Percentiles rank a stretch among this genome's conserved stretches.
phyloP scores from a whole-genome alignment of 2,329 filamentous ascomycete genomes.

The Apiospora rasikravindrae region DNA sequence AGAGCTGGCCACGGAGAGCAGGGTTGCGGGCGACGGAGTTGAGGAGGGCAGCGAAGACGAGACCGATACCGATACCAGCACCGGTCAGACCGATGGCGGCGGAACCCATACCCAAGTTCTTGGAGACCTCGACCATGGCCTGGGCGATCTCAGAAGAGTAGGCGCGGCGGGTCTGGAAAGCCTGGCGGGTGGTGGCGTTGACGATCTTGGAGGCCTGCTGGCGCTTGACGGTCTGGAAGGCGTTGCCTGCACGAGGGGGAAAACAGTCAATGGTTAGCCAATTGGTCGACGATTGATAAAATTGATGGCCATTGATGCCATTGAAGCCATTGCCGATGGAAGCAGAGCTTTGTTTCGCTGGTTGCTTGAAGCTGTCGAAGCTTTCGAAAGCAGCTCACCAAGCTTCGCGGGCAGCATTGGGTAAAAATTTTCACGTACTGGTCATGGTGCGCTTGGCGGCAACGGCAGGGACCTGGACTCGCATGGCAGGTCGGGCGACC shows the following conservation, averaged over 20 bases:
- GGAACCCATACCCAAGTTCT: conserved; percentile 88
- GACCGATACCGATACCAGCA: conserved; percentile 94
- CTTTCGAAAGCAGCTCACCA: neutral
- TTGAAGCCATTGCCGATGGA: conserved; percentile 1
- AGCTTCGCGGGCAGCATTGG: conserved; percentile 13
- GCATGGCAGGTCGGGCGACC: conserved; percentile 78
- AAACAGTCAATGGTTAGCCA: conserved; percentile 28
- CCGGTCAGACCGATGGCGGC: conserved; percentile 91
- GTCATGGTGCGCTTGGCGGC: conserved; percentile 76
- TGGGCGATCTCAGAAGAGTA: conserved; percentile 90
- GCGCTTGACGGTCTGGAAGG: conserved; percentile 78
- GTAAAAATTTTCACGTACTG: conserved; percentile 57
- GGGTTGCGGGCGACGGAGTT: conserved; percentile 93
- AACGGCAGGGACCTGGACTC: conserved; percentile 64
- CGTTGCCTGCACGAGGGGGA: conserved; percentile 48
- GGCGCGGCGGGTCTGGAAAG: conserved; percentile 71
- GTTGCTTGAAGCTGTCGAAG: neutral
- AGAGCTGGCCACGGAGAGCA: conserved; percentile 91
- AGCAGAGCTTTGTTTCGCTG: neutral
- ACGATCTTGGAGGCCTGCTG: conserved; percentile 70
- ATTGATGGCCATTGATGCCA: neutral
- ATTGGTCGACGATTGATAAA: neutral
- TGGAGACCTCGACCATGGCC: conserved; percentile 88
- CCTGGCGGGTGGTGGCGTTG: conserved; percentile 69
- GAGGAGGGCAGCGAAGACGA: conserved; percentile 90